Percentiles rank a stretch among this genome's conserved stretches.
Evolutionary conservation across 805 yeast species (phyloP).

Genomic region (Candida ficus): DNA sequence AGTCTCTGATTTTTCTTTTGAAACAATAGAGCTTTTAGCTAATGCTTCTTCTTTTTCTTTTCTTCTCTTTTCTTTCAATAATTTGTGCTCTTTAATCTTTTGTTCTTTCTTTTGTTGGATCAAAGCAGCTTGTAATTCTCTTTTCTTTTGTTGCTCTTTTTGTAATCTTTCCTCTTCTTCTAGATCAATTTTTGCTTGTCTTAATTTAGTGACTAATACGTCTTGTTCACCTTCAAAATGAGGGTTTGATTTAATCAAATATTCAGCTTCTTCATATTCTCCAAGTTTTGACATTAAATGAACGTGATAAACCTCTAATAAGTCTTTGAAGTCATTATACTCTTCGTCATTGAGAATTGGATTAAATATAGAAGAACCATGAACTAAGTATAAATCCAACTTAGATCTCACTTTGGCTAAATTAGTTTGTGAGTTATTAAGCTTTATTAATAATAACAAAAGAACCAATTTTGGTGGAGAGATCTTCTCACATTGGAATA

Average conservation of each 20-base stretch:
- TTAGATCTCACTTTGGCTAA: slow-evolving; percentile 13
- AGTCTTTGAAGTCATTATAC: slow-evolving; percentile 13
- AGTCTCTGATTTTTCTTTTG: background rate
- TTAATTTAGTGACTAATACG: slow-evolving; percentile 11
- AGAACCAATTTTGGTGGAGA: slow-evolving; percentile 20
- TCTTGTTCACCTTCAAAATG: slow-evolving; percentile 13
- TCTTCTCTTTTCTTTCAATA: slow-evolving; percentile 5
- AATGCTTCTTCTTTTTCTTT: background rate
- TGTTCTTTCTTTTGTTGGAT: slow-evolving; percentile 14
- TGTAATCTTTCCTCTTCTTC: slow-evolving; percentile 11
- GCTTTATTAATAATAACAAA: slow-evolving; percentile 19
- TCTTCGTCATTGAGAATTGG: slow-evolving; percentile 1
- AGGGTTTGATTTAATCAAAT: slow-evolving; percentile 17
- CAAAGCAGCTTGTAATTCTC: slow-evolving; percentile 2
- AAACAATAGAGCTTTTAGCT: no score
- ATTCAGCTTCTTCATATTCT: slow-evolving; percentile 19
- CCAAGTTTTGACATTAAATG: slow-evolving; percentile 18
- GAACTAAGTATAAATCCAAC: slow-evolving; percentile 19
- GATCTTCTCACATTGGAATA: slow-evolving; percentile 9
- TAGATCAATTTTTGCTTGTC: slow-evolving; percentile 7
- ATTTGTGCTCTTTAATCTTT: slow-evolving; percentile 11
- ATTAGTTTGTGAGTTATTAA: slow-evolving; percentile 18
- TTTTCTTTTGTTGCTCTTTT: slow-evolving; percentile 12
- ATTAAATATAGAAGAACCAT: slow-evolving; percentile 5
- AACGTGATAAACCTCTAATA: slow-evolving; percentile 21